A percentile compares a stretch with the other conserved stretches of the same genome.
Evolutionary conservation across 148 eudicot species (phyloP).

Genomic region (Fagopyrum homotropicum): DNA sequence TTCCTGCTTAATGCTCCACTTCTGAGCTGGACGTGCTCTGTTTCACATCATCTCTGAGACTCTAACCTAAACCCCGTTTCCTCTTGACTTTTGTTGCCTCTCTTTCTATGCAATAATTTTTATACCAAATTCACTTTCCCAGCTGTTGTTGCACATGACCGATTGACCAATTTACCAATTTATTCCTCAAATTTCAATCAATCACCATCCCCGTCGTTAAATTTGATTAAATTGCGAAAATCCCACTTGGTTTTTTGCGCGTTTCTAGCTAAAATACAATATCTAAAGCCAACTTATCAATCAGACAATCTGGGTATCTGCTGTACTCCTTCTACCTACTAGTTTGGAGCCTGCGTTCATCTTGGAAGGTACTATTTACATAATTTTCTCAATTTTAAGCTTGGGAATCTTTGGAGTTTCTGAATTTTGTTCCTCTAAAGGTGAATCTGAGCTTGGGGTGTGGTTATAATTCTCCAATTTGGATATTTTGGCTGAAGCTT

Average conservation of each 20-base stretch:
- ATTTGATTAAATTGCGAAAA: constrained; percentile 1
- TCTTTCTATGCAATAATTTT: background rate
- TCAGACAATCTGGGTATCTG: background rate
- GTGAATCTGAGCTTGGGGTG: background rate
- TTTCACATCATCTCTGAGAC: background rate
- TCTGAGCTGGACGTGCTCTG: constrained; percentile 12
- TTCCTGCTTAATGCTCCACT: background rate
- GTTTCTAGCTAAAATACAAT: constrained; percentile 4
- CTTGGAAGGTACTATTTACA: background rate
- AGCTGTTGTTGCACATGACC: background rate
- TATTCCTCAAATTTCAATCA: background rate
- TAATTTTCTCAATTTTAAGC: background rate
- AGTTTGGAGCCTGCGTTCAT: background rate
- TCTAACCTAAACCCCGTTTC: background rate
- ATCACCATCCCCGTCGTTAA: background rate
- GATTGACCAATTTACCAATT: background rate
- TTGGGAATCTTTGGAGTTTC: background rate
- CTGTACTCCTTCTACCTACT: background rate
- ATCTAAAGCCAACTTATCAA: background rate
- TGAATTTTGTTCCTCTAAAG: background rate
- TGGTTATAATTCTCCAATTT: background rate
- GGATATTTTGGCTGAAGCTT: background rate
- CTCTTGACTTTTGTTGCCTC: background rate
- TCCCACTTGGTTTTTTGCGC: constrained; percentile 9
- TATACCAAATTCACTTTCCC: background rate